A percentile compares a stretch with the other conserved stretches of the same genome.
Conservation (phyloP, 2,329 filamentous ascomycete species). For the Claviceps africana region DNA sequence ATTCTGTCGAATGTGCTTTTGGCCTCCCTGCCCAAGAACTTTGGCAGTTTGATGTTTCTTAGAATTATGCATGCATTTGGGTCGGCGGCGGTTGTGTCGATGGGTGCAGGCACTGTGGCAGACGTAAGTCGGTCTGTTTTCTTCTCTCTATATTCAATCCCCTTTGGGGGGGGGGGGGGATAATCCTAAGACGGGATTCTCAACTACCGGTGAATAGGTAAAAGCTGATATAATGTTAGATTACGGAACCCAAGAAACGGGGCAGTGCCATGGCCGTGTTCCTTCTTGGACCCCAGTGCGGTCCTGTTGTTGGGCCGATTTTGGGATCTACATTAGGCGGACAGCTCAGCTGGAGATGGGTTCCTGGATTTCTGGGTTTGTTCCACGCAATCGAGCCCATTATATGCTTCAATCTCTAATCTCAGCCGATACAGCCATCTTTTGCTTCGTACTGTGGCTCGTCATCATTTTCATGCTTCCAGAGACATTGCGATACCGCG, state of each 20-base stretch:
- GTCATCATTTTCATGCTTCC: slow-evolving; percentile 24
- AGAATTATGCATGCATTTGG: slow-evolving; percentile 29
- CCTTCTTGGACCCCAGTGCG: slow-evolving; percentile 28
- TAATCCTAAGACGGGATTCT: not conserved
- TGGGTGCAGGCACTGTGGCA: slow-evolving; percentile 29
- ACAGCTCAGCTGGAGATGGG: slow-evolving; percentile 26
- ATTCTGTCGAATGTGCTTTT: slow-evolving; percentile 25
- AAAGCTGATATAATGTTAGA: slow-evolving; percentile 1
- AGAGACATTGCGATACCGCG: slow-evolving; percentile 29
- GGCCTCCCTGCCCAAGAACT: slow-evolving; percentile 23
- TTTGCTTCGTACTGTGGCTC: slow-evolving; percentile 16
- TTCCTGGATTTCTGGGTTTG: slow-evolving; percentile 25
- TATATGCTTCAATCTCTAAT: not conserved
- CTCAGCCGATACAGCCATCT: slow-evolving; percentile 11
- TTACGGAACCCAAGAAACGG: slow-evolving; percentile 23
- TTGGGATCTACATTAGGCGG: slow-evolving; percentile 26
- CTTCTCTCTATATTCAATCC: too few species aligned
- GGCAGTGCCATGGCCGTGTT: slow-evolving; percentile 27
- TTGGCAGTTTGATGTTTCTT: slow-evolving; percentile 23
- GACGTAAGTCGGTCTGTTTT: slow-evolving; percentile 18
- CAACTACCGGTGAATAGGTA: too few species aligned
- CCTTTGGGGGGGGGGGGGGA: too few species aligned
- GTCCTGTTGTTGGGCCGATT: slow-evolving; percentile 28
- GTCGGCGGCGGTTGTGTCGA: slow-evolving; percentile 26
- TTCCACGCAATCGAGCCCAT: not conserved